A percentile compares a stretch with the other conserved stretches of the same genome.
These are phyloP conservation scores for Coniella vitis DNA, from an alignment of 2,329 filamentous ascomycete genomes.

Conservation along the genomic window DNA sequence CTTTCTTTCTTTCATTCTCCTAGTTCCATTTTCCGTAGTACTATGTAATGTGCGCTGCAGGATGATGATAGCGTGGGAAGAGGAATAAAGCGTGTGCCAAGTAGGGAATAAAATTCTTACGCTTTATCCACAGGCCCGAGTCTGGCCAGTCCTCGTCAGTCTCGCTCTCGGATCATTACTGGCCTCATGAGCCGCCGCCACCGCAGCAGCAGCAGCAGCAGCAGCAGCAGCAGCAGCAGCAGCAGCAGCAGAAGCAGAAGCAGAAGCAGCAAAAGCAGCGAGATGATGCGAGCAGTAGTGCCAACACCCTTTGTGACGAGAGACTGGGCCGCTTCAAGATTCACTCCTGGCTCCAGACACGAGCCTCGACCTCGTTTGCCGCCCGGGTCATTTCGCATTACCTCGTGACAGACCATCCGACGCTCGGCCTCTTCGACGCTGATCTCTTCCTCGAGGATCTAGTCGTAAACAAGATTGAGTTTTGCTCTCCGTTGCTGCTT, in stretches of 20 bases:
- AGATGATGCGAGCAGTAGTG: not conserved
- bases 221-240: not conserved
- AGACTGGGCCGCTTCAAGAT: constrained; percentile 11
- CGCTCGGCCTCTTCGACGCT: constrained; percentile 17
- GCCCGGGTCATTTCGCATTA: constrained; percentile 16
- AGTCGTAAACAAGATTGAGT: constrained; percentile 10
- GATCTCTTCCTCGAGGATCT: constrained; percentile 19
- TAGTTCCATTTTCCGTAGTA: no score
- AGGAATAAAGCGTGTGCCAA: no score
- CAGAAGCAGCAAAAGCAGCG: not conserved
- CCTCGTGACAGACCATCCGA: constrained; percentile 15
- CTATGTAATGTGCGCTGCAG: no score
- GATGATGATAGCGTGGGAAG: no score
- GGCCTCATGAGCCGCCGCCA: not conserved
- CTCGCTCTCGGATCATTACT: not conserved
- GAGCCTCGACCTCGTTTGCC: constrained; percentile 10
- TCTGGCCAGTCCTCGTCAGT: not conserved
- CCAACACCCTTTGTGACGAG: constrained; percentile 6
- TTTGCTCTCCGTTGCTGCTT: constrained; percentile 18
- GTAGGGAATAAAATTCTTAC: no score
- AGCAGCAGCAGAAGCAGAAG: not conserved
- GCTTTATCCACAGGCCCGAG: not conserved
- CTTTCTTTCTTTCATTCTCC: no score
- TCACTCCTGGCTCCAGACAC: constrained; percentile 12
- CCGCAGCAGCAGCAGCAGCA: not conserved